Conservation (phyloP, 2,329 filamentous ascomycete species). For the Aspergillus candidus region DNA sequence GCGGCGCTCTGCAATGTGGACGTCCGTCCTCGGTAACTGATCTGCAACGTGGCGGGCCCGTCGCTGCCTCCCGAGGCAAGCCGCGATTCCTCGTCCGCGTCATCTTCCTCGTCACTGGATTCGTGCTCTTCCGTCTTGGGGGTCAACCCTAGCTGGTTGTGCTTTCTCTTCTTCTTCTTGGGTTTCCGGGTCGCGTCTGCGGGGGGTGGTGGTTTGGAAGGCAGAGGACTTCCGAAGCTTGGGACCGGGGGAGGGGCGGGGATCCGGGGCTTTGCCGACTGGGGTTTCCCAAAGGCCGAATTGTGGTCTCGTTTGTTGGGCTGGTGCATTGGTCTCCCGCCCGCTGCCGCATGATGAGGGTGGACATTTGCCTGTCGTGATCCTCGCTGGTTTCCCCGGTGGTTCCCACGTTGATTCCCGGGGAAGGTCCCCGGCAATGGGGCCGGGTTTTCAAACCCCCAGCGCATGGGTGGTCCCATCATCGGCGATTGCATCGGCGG, state of each 20-base stretch:
- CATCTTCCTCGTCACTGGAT: constrained; percentile 43
- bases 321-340: constrained; percentile 16
- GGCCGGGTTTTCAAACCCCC: constrained; percentile 48
- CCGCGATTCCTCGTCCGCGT: constrained; percentile 41
- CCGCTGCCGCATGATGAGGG: constrained; percentile 13
- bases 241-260: constrained; percentile 41
- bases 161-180: constrained; percentile 39
- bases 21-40: constrained; percentile 53
- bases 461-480: constrained; percentile 52
- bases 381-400: constrained; percentile 21
- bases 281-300: constrained; percentile 32
- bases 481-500: constrained; percentile 32
- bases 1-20: constrained; percentile 50
- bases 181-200: constrained; percentile 30
- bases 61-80: constrained; percentile 25
- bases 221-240: constrained; percentile 40
- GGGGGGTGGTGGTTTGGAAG: constrained; percentile 37
- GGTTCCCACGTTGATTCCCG: constrained; percentile 26
- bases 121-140: constrained; percentile 41
- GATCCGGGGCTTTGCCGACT: constrained; percentile 23
- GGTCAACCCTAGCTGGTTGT: constrained; percentile 45
- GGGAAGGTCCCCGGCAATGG: constrained; percentile 45
- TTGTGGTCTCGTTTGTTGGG: constrained; percentile 33
- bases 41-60: constrained; percentile 33
- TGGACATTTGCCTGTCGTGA: constrained; percentile 20